Percentiles rank a stretch among this genome's conserved stretches.
Conservation (phyloP, 805 yeast species). For the Metahyphopichia silvanorum region DNA sequence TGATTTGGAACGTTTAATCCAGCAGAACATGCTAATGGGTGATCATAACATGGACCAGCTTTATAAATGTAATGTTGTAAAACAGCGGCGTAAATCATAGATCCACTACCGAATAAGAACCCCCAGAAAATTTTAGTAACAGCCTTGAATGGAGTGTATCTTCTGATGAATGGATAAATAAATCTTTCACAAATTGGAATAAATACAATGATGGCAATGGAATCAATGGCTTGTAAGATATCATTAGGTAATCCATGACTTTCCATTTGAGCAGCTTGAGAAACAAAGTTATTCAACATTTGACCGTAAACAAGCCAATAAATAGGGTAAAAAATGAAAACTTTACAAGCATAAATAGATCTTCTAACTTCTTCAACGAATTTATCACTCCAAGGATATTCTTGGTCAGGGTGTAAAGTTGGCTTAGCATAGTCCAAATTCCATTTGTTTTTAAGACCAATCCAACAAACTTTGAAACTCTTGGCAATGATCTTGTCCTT, state of each 20-base stretch:
- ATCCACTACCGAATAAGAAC: conserved; percentile 57
- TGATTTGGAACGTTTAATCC: conserved; percentile 44
- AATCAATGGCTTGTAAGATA: conserved; percentile 71
- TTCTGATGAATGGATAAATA: conserved; percentile 46
- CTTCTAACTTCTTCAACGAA: conserved; percentile 73
- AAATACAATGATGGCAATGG: conserved; percentile 71
- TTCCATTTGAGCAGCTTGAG: conserved; percentile 74
- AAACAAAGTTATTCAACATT: conserved; percentile 68
- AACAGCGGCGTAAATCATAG: conserved; percentile 77
- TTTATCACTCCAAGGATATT: conserved; percentile 59
- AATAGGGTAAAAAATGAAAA: conserved; percentile 65
- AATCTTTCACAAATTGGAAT: conserved; percentile 66
- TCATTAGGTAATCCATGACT: conserved; percentile 79
- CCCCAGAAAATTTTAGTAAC: conserved; percentile 71
- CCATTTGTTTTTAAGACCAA: conserved; percentile 46
- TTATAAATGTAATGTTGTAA: conserved; percentile 67
- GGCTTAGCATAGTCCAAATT: conserved; percentile 58
- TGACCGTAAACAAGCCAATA: conserved; percentile 73
- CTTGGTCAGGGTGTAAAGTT: conserved; percentile 43
- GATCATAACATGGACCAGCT: conserved; percentile 71
- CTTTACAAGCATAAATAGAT: conserved; percentile 68
- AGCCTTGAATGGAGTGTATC: conserved; percentile 57
- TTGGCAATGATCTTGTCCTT: conserved; percentile 58
- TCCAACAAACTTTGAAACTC: conserved; percentile 42
- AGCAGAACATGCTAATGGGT: conserved; percentile 52